Conservation (phyloP, 2,329 filamentous ascomycete species). For the Fusarium heterosporum region DNA sequence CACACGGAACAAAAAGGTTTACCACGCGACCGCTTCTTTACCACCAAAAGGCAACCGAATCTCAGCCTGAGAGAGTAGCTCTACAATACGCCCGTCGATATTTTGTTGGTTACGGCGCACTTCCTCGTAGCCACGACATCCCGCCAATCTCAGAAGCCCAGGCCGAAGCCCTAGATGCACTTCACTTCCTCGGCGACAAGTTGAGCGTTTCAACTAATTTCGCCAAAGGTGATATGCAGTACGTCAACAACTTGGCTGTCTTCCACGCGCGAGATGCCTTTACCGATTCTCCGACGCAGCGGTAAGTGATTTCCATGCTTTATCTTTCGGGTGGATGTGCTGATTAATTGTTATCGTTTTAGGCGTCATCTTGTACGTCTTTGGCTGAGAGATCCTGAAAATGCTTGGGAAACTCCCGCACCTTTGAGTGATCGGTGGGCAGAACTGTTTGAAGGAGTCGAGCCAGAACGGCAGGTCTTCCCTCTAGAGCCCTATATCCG, state of each 20-base stretch:
- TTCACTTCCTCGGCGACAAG: conserved; percentile 61
- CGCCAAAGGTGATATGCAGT: conserved; percentile 64
- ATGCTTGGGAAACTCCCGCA: conserved; percentile 55
- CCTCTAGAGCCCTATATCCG: conserved; percentile 32
- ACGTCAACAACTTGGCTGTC: conserved; percentile 65
- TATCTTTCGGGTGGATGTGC: rapidly evolving
- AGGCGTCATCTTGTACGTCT: conserved; percentile 60
- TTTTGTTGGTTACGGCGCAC: conserved; percentile 36
- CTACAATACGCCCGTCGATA: conserved; percentile 34
- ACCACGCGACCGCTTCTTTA: conserved; percentile 20
- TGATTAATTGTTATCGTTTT: not conserved
- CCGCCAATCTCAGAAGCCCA: conserved; percentile 66
- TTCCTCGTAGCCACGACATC: conserved; percentile 63
- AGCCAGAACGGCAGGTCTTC: conserved; percentile 22
- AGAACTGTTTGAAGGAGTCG: conserved; percentile 25
- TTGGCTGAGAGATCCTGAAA: conserved; percentile 61
- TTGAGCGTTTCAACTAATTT: conserved; percentile 58
- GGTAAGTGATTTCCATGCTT: not conserved
- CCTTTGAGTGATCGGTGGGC: conserved; percentile 20
- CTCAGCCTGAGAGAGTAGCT: conserved; percentile 2
- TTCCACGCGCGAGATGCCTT: conserved; percentile 65
- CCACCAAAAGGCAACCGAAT: conserved; percentile 9
- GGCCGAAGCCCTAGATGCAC: conserved; percentile 62
- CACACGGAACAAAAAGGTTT: conserved; percentile 20
- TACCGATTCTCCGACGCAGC: conserved; percentile 24